These are phyloP conservation scores for Loxodes magnus DNA, from an alignment of 73 alveolate genomes.

Conservation along the genomic window DNA sequence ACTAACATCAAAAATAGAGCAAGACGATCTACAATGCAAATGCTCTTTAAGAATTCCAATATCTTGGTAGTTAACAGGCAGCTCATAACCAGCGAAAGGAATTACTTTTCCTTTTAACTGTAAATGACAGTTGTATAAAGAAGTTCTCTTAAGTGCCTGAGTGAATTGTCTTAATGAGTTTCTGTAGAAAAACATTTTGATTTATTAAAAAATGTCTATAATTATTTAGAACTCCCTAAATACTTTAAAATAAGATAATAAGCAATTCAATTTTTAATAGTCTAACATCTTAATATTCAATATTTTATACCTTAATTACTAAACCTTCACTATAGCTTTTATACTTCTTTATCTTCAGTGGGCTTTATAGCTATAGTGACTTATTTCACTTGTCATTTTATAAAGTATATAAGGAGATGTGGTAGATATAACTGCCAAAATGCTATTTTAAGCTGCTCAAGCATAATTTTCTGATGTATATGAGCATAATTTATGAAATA, in stretches of 20 bases:
- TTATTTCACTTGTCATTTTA: too few relatives aligned
- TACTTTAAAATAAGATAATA: background rate
- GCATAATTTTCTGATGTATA: too few relatives aligned
- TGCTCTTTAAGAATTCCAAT: conserved; percentile 59
- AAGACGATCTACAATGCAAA: conserved; percentile 43
- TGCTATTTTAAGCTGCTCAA: too few relatives aligned
- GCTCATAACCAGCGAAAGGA: conserved; percentile 72
- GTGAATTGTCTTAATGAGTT: too few relatives aligned
- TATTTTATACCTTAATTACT: background rate
- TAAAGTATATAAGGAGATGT: too few relatives aligned
- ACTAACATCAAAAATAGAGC: conserved; percentile 71
- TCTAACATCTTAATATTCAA: background rate
- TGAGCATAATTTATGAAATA: too few relatives aligned
- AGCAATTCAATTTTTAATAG: background rate
- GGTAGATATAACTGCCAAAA: too few relatives aligned
- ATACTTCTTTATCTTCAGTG: too few relatives aligned
- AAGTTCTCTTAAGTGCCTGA: conserved; percentile 28
- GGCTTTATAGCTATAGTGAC: too few relatives aligned
- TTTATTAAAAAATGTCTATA: background rate
- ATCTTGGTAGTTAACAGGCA: conserved; percentile 72
- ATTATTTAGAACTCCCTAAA: background rate
- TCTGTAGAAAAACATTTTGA: background rate
- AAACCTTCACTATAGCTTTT: too few relatives aligned
- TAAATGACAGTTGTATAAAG: conserved; percentile 30
- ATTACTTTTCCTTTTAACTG: conserved; percentile 63